Conservation (phyloP, 2,329 filamentous ascomycete species). For the Fusarium fracticaudum region DNA sequence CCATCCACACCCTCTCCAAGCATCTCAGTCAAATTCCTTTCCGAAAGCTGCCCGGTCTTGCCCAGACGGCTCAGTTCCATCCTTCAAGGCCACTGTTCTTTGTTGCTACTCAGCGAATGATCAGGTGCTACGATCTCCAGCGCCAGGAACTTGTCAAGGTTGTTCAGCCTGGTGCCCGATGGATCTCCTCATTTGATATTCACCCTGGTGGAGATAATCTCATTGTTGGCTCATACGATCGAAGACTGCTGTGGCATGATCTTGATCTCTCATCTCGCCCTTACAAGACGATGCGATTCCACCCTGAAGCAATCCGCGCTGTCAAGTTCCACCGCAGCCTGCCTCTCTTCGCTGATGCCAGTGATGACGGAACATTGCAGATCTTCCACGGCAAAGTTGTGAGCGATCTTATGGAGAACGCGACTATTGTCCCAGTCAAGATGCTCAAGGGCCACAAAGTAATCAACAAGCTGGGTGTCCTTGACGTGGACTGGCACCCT, state of each 20-base stretch:
- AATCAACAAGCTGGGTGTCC: constrained; percentile 83
- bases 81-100: constrained; percentile 93
- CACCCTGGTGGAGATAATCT: constrained; percentile 94
- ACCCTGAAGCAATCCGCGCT: constrained; percentile 87
- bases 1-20: constrained; percentile 94
- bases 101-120: constrained; percentile 91
- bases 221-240: constrained; percentile 94
- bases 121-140: constrained; percentile 93
- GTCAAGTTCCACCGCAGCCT: constrained; percentile 86
- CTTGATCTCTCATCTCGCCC: constrained; percentile 89
- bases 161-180: constrained; percentile 87
- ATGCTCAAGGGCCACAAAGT: constrained; percentile 91
- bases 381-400: constrained; percentile 98
- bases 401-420: constrained; percentile 93
- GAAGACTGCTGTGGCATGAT: constrained; percentile 95
- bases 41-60: constrained; percentile 75
- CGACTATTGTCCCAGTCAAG: constrained; percentile 95
- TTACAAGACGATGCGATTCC: constrained; percentile 97
- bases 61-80: constrained; percentile 94
- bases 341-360: constrained; percentile 92
- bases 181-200: constrained; percentile 94
- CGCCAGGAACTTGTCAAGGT: constrained; percentile 93
- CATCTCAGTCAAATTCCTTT: constrained; percentile 96
- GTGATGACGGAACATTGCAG: constrained; percentile 92
- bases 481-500: constrained; percentile 97